These are phyloP conservation scores for Ustilago bromivora DNA, from an alignment of 1,284 basidiomycete genomes.

Conservation along the genomic window DNA sequence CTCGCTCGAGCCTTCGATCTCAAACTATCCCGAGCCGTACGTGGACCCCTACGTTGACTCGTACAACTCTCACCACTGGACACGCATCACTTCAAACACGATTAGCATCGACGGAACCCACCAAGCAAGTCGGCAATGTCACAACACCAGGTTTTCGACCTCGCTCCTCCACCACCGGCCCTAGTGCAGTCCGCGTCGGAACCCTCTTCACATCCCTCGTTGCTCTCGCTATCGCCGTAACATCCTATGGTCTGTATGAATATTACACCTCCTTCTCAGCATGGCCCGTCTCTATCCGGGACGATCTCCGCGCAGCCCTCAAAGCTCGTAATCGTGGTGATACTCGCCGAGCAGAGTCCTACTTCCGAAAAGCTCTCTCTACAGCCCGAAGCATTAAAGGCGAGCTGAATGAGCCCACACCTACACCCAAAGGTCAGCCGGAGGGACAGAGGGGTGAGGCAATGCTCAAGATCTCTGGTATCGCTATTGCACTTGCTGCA, in stretches of 20 bases:
- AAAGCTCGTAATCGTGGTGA: constrained; percentile 66
- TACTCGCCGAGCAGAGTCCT: constrained; percentile 52
- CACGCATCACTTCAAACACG: neutral
- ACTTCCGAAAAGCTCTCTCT: constrained; percentile 61
- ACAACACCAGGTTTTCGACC: constrained; percentile 38
- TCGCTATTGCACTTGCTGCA: constrained; percentile 65
- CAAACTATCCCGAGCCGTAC: neutral
- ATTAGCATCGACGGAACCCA: constrained; percentile 9
- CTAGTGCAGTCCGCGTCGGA: constrained; percentile 35
- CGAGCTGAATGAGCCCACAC: constrained; percentile 41
- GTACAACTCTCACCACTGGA: neutral
- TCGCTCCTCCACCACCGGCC: constrained; percentile 19
- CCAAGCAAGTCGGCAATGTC: constrained; percentile 38
- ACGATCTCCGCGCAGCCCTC: constrained; percentile 65
- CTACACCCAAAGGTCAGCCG: constrained; percentile 28
- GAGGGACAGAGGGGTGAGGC: constrained; percentile 23
- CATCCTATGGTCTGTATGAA: constrained; percentile 65
- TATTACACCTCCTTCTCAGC: constrained; percentile 68
- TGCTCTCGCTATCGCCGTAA: constrained; percentile 62
- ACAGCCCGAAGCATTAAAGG: constrained; percentile 46
- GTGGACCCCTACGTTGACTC: neutral
- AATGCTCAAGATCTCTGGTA: constrained; percentile 67
- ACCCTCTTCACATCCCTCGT: constrained; percentile 54
- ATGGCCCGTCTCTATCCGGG: constrained; percentile 67
- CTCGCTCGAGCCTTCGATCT: constrained; percentile 1